Base-by-base conservation (phyloP, 768 basidiomycete species). In the Rubroboletus satanas region DNA sequence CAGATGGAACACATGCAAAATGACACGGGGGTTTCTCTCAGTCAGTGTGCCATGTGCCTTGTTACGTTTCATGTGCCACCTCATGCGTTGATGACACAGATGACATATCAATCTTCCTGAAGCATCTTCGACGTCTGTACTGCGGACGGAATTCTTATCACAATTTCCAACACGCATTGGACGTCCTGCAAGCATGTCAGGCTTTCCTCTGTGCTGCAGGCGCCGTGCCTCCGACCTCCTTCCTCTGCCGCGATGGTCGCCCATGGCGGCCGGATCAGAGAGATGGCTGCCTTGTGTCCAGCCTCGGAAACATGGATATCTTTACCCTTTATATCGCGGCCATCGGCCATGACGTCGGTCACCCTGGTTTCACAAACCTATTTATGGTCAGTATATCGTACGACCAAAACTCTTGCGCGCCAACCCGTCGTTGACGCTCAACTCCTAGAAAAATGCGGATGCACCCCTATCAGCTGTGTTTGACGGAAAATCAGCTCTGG, bases 261-360 rank as follows among this genome's bases (percentile, higher is more conserved):
- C 62, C 68, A 21, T 74, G 77, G 72, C 64, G 57, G 29, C 73
- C 73, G 45, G 75, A 77, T 39, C 75, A 75, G 52, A 73, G 63
- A 51, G 65, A 74, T 26, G 60, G 65, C 36, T 70, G 71, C 45
- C 62, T 62, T 28, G 73, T 72, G 12, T 74, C 78, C 52, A 70
- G 71, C 18, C 75, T 89, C 14, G 76, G 72, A 1, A 82, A 83
- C 21, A 78, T 82, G 51, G 95, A 98, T 64, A 72, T 98, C 14
- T 88, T 98, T 63, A 82, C 89, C 2, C 72, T 98, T 14, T 88
- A 88, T 63, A 77, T 99, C 51, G 93, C 92, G 1, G 95, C 95
- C 39, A 93, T 99, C 62, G 97, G 97, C 0, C 97, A 99, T 66
- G 97, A 99, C 70, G 94, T 93, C 17, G 96, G 93, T 0, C 97